Evolutionary conservation across 305 asterid species (phyloP), one percentile per base, ranked within the genome.

Genomic region (Fraxinus sp.): DNA sequence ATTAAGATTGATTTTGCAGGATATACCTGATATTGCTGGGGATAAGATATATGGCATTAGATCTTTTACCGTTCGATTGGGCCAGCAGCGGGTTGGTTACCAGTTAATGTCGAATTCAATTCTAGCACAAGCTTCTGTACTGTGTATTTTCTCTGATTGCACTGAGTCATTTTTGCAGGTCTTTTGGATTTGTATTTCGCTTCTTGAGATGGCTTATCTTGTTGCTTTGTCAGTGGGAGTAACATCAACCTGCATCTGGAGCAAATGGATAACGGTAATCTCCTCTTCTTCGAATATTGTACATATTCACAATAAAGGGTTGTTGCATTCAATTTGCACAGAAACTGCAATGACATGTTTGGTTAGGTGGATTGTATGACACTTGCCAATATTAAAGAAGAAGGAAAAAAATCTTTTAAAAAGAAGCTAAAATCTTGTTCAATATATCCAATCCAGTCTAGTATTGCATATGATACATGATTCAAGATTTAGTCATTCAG

Each of bases 11-110:
- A 71, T 14, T 71, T 71, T 32, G 76, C n/a, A 71, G 76, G 76
- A 71, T 28, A 71, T 71, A 71, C 76, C 76, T 16, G 76, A 71
- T 71, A 71, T 71, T 14, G 76, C 5, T 30, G 76, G 76, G 76
- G 76, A 71, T 44, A 71, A 32, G 76, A 71, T 71, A 32, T 71
- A 71, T 71, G 76, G 76, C 20, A 71, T 71, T 32, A 18, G 76
- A 32, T 71, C 76, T 6, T 71, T 71, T 32, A 71, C 76, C 4
- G 76, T 71, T 22, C 76, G 44, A 46, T 22, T 89, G 76, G 91
- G 90, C 84, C 91, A 87, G 80, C 85, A 89, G 83, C 86, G 16
- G 88, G 91, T 89, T 75, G 80, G 87, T 79, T 64, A 66, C 44
- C 44, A 6, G 41, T 4, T 71, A 71, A 26, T 30, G 44, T 13